These are phyloP conservation scores for Cruciata laevipes DNA, from an alignment of 257 asterid genomes.

Conservation along the genomic window DNA sequence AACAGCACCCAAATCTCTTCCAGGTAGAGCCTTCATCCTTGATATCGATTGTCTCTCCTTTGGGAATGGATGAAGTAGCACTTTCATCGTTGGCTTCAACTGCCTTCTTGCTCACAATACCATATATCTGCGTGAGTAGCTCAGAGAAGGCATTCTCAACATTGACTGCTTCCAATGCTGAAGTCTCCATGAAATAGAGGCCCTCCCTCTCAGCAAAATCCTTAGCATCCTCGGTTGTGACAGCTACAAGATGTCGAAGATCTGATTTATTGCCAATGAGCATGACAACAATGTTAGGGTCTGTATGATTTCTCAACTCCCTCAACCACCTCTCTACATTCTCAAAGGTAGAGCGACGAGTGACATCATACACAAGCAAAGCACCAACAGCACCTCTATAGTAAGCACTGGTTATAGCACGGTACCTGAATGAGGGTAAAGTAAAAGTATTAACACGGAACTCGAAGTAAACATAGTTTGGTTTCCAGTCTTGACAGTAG, in stretches of 20 bases:
- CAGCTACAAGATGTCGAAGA: constrained; percentile 26
- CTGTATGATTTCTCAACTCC: constrained; percentile 22
- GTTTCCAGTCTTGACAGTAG: neutral
- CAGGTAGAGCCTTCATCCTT: constrained; percentile 16
- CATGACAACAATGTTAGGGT: constrained; percentile 20
- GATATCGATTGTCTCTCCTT: constrained; percentile 18
- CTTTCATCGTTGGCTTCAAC: constrained; percentile 21
- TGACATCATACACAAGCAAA: constrained; percentile 20
- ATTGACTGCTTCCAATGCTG: constrained; percentile 21
- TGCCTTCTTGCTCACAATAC: constrained; percentile 17
- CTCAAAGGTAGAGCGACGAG: constrained; percentile 19
- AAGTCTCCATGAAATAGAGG: constrained; percentile 25
- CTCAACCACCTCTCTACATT: constrained; percentile 23
- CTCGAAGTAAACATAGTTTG: neutral
- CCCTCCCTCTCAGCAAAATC: constrained; percentile 21
- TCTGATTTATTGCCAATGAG: constrained; percentile 24
- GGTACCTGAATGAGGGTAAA: constrained; percentile 10
- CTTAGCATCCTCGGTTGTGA: constrained; percentile 18
- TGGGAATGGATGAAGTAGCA: constrained; percentile 18
- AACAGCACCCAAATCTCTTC: constrained; percentile 21
- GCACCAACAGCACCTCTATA: constrained; percentile 25
- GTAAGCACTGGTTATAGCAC: constrained; percentile 21
- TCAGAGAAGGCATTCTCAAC: constrained; percentile 21
- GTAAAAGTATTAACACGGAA: neutral
- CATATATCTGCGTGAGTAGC: constrained; percentile 13